These are phyloP conservation scores for Oxyria digyna DNA, from an alignment of 148 eudicot species.

Conservation along the genomic window DNA sequence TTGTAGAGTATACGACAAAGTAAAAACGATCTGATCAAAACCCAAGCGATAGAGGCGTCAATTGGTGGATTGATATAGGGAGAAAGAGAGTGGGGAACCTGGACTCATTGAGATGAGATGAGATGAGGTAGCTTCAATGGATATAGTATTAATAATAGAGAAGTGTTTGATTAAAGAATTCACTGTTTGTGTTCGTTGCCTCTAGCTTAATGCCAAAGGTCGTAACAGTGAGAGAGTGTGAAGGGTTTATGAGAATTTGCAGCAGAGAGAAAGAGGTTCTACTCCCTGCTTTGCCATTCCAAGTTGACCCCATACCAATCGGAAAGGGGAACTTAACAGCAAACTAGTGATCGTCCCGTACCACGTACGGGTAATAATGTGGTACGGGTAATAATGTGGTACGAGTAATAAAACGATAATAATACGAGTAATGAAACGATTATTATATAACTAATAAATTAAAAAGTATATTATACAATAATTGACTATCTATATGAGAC, in stretches of 20 bases:
- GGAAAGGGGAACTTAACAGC: conserved; percentile 1
- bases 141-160: background rate
- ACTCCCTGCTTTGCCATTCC: background rate
- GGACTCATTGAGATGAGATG: background rate
- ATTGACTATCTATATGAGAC: no score
- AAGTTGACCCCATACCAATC: background rate
- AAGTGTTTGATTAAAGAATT: background rate
- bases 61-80: background rate
- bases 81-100: conserved; percentile 1
- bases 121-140: background rate
- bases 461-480: no score
- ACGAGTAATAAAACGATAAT: no score
- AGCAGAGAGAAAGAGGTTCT: background rate
- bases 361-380: no score
- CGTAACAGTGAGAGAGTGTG: background rate
- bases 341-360: no score
- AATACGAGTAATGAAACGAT: no score
- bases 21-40: background rate
- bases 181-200: conserved; percentile 1
- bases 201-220: conserved; percentile 1
- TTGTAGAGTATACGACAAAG: background rate
- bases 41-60: background rate
- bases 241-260: background rate
- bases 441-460: no score
- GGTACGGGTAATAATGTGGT: no score